Evolutionary conservation across 371 early-diverging fungal species (phyloP), one percentile per base, ranked within the genome.

Genomic region (Apophysomyces elegans): DNA sequence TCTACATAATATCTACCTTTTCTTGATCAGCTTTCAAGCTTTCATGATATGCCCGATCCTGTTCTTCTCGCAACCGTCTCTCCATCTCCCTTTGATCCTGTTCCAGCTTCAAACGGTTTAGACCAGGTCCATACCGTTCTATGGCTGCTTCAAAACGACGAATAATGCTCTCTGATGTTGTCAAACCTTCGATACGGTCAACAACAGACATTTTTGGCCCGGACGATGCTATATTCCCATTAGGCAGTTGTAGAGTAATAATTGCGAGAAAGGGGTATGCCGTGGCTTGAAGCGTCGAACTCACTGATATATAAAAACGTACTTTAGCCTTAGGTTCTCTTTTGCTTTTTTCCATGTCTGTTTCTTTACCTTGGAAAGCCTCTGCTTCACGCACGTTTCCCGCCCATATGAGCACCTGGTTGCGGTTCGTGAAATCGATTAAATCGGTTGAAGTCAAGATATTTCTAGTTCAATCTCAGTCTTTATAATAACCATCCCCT

Each of bases 11-110:
- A 21, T 9, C 38, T 71, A 85, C 94, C 83, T 95, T 95, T 79
- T 95, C 95, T 67, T 90, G 91, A 70, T 97, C 98, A 0, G 92
- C 92, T 35, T 83, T 85, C 36, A 97, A 78, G 11, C 92, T 92
- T 41, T 89, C 90, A 66, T 87, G 87, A 71, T 96, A 97, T 5
- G 96, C 98, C 39, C 73, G 82, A 68, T 97, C 96, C 72, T 97
- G 98, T 70, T 95, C 94, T 68, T 93, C 90, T 37, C 94, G 83
- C 39, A 97, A 78, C 37, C 72, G 83, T 14, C 96, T 84, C 26
- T 92, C 89, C 63, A 81, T 70, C 18, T 93, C 94, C 8, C 90
- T 84, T 63, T 88, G 89, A 32, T 87, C 81, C 58, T 92, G 85
- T 60, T 93, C 93, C n/a, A 78, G 76, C 3, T 91, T 86, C 7